phyloP scores from a whole-genome alignment of 768 basidiomycete species.

The Crassisporium funariophilum region DNA sequence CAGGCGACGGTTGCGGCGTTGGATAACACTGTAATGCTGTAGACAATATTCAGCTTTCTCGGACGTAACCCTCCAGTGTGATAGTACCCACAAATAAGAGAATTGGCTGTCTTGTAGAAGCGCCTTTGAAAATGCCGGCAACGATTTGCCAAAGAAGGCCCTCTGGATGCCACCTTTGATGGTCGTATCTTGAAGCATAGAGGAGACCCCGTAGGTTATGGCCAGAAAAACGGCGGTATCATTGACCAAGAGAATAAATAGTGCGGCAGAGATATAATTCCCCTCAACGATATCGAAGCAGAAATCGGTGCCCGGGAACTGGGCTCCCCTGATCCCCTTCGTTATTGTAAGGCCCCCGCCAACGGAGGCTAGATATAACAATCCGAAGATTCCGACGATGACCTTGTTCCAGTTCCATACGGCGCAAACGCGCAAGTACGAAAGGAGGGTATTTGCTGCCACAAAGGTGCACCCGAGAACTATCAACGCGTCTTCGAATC shows the following conservation, averaged over 20 bases:
- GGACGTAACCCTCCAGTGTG: not conserved
- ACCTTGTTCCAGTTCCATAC: constrained; percentile 3
- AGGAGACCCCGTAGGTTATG: constrained; percentile 7
- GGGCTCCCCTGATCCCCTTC: constrained; percentile 5
- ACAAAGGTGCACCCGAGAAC: constrained; percentile 4
- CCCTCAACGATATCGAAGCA: no score
- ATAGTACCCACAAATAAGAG: constrained; percentile 6
- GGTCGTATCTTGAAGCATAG: not conserved
- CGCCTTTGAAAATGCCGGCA: constrained; percentile 4
- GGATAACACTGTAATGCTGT: not conserved
- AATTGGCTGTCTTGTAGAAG: constrained; percentile 8
- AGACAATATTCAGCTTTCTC: no score
- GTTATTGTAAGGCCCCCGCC: not conserved
- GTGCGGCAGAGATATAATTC: no score
- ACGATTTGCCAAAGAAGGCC: not conserved
- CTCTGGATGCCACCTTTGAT: not conserved
- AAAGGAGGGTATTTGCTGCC: constrained; percentile 10
- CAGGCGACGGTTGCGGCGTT: not conserved
- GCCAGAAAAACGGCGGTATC: constrained; percentile 11
- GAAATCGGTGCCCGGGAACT: no score
- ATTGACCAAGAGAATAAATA: no score
- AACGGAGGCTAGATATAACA: constrained; percentile 4
- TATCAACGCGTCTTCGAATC: constrained; percentile 6
- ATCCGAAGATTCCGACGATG: constrained; percentile 8
- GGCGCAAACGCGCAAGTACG: constrained; percentile 11